A percentile compares a stretch with the other conserved stretches of the same genome.
phyloP scores from a whole-genome alignment of 805 yeast genomes.

The Cyberlindnera mycetangii region DNA sequence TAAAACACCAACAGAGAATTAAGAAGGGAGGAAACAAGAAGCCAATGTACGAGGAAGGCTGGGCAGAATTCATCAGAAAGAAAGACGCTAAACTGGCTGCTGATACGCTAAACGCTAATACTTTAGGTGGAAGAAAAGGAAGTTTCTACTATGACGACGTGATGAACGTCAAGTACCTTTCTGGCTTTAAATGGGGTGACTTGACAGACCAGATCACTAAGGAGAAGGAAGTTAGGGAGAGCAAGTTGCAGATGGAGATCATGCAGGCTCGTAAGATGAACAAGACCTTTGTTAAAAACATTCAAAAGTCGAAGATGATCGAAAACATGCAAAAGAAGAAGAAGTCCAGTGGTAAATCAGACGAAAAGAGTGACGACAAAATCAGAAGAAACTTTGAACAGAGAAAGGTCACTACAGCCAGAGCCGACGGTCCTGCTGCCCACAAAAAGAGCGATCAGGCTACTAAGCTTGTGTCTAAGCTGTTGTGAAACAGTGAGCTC shows the following conservation, averaged over 20 bases:
- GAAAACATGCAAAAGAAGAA: conserved; percentile 49
- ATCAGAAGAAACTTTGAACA: conserved; percentile 68
- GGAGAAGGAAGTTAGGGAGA: conserved; percentile 85
- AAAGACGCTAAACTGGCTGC: conserved; percentile 88
- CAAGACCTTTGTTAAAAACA: conserved; percentile 77
- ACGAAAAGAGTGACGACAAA: conserved; percentile 27
- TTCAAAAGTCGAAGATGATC: conserved; percentile 82
- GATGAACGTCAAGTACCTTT: conserved; percentile 82
- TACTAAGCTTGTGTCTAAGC: conserved; percentile 32
- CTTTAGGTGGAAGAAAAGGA: conserved; percentile 88
- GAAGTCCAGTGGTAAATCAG: conserved; percentile 23
- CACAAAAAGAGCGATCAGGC: conserved; percentile 39
- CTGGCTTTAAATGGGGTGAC: conserved; percentile 94
- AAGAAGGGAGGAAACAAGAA: conserved; percentile 92
- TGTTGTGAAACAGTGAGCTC: conserved; percentile 13
- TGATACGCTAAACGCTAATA: conserved; percentile 80
- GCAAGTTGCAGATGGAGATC: conserved; percentile 83
- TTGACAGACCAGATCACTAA: conserved; percentile 88
- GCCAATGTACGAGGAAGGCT: conserved; percentile 85
- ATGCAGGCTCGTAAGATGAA: conserved; percentile 86
- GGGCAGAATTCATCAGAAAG: conserved; percentile 89
- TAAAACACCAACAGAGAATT: conserved; percentile 61
- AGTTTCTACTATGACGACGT: conserved; percentile 92
- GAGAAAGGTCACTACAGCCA: conserved; percentile 58
- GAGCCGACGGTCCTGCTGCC: conserved; percentile 57